Base-by-base conservation (phyloP, 306 rosid genomes). In the Myrica gale region DNA sequence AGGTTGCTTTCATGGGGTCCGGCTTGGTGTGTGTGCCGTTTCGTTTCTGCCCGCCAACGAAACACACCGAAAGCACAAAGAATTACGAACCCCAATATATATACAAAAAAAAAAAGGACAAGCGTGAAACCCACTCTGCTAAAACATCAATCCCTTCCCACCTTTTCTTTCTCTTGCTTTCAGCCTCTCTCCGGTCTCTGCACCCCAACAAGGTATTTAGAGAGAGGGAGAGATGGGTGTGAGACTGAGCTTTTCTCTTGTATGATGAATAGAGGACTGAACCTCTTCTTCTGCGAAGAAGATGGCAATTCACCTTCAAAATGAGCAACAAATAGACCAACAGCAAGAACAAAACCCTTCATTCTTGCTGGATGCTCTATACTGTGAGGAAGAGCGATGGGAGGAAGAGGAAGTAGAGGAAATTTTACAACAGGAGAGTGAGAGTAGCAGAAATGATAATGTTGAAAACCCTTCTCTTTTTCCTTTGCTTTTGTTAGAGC, bases 31-130 rank as follows among this genome's bases (percentile, higher is more conserved):
- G 90, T 78, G 91, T 90, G 92, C 92, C 93, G 74, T 85, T 84
- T 37, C 76, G 78, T 76, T 89, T 88, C 88, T 86, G 82, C 89
- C 90, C 90, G 85, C 94, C 91, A 90, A 88, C 88, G 61, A 78
- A 56, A 83, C 90, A 78, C 96, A 90, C 97, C 97, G 93, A 93
- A 93, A 90, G 93, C 88, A 44, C 87, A 83, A 68, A 81, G 10
- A 76, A 50, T 73, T 88, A 44, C 70, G 69, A 74, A 41, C 20
- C 65, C 50, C 77, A 67, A 72, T 62, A 20, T 9, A 73, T 13
- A 63, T 32, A 32, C 0, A 32, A 55, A 20, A 11, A 2, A 48
- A 37, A 32, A 81, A 91, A 90, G 85, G 89, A 90, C 96, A 91
- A 90, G 89, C 90, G 84, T 90, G 92, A 87, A 85, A 82, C 87